phyloP scores from a whole-genome alignment of 83 land plant genomes.

The Diphasiastrum complanatum region DNA sequence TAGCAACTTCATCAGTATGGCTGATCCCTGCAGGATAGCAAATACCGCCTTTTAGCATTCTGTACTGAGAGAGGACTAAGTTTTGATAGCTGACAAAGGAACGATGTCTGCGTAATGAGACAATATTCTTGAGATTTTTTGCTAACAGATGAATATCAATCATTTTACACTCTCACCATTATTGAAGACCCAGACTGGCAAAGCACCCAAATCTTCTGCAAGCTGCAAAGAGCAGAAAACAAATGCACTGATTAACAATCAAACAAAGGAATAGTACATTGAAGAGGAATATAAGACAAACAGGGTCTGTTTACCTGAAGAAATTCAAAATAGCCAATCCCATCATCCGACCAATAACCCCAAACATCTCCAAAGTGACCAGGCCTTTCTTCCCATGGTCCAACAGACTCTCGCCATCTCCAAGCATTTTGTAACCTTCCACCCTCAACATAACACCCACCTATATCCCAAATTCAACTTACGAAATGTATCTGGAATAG shows the following conservation, averaged over 20 bases:
- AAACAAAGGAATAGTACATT: not conserved
- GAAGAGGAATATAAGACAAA: not conserved
- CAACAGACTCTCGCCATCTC: slow-evolving; percentile 73
- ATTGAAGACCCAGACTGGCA: slow-evolving; percentile 89
- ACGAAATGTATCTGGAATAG: not conserved
- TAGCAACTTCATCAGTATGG: slow-evolving; percentile 50
- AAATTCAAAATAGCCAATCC: slow-evolving; percentile 79
- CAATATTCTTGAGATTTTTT: too few relatives aligned
- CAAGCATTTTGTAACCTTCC: slow-evolving; percentile 65
- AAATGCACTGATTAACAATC: not conserved
- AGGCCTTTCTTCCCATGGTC: slow-evolving; percentile 87
- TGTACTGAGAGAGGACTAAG: not conserved
- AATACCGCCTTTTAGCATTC: not conserved
- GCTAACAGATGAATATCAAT: too few relatives aligned
- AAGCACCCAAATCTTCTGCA: slow-evolving; percentile 72
- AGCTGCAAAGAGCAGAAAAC: slow-evolving; percentile 40
- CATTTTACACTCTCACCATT: too few relatives aligned
- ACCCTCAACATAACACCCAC: slow-evolving; percentile 93
- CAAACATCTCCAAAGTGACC: slow-evolving; percentile 97
- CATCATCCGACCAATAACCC: slow-evolving; percentile 96
- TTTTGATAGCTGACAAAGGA: not conserved
- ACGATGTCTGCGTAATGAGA: too few relatives aligned
- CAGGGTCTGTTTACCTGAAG: slow-evolving; percentile 61
- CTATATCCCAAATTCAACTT: slow-evolving; percentile 23
- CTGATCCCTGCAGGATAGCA: slow-evolving; percentile 53